phyloP scores from a whole-genome alignment of 139 green algal genomes.

The Ettlia oleoabundans region DNA sequence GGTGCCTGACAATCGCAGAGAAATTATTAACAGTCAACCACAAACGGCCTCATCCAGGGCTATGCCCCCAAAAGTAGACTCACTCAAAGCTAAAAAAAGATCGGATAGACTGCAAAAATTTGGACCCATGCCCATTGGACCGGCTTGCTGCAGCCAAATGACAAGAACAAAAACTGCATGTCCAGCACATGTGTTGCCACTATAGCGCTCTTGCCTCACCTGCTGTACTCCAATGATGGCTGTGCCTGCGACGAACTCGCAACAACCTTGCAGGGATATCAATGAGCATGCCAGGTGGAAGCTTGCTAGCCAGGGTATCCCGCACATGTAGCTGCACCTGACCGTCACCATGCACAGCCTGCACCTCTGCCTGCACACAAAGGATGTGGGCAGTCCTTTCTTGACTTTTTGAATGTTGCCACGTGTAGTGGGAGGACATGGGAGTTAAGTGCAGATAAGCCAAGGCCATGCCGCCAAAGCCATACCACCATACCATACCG shows the following conservation, averaged over 20 bases:
- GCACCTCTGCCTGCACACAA: conserved; percentile 20
- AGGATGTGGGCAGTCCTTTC: background rate
- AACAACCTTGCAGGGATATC: background rate
- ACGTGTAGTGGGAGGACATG: too few relatives aligned
- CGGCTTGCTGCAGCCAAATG: too few relatives aligned
- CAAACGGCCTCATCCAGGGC: too few relatives aligned
- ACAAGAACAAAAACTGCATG: background rate
- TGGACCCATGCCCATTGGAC: too few relatives aligned
- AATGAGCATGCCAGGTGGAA: conserved; percentile 1
- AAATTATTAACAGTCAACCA: too few relatives aligned
- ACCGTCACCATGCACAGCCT: conserved; percentile 17
- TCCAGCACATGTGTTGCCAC: background rate
- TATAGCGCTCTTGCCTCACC: background rate
- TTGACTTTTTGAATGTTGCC: too few relatives aligned
- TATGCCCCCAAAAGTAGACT: too few relatives aligned
- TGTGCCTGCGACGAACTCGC: conserved; percentile 2
- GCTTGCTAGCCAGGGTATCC: conserved; percentile 25
- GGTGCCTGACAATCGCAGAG: too few relatives aligned
- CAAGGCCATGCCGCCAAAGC: background rate
- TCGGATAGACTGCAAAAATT: too few relatives aligned
- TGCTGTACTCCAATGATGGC: background rate
- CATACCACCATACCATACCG: background rate
- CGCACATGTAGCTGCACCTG: conserved; percentile 25
- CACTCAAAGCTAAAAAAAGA: too few relatives aligned
- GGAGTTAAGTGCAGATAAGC: background rate